Evolutionary conservation across 2,329 filamentous ascomycete species (phyloP).

Genomic region (Knoxdaviesia capensis): DNA sequence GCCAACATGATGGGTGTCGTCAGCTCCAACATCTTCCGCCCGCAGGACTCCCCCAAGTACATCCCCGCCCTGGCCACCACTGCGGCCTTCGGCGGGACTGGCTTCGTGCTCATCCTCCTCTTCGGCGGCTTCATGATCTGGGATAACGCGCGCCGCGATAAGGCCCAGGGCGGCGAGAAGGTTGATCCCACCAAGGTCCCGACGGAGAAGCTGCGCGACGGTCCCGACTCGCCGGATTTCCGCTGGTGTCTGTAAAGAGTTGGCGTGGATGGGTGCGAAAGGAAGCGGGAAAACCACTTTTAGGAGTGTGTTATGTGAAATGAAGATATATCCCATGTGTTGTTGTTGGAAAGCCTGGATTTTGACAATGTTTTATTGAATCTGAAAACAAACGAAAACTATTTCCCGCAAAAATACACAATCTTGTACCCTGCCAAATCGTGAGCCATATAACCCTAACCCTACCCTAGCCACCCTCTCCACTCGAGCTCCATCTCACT

Average conservation of each 20-base stretch:
- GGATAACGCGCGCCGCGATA: conserved; percentile 31
- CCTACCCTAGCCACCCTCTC: too few relatives aligned
- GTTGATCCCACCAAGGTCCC: conserved; percentile 24
- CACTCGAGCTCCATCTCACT: too few relatives aligned
- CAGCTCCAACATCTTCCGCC: conserved; percentile 45
- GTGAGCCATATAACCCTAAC: too few relatives aligned
- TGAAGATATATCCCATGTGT: too few relatives aligned
- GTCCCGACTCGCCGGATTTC: conserved; percentile 24
- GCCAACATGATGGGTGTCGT: conserved; percentile 63
- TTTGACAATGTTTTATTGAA: too few relatives aligned
- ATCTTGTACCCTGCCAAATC: too few relatives aligned
- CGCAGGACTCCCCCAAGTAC: conserved; percentile 45
- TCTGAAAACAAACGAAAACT: too few relatives aligned
- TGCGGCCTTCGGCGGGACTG: conserved; percentile 41
- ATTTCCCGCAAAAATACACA: too few relatives aligned
- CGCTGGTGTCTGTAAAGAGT: conserved; percentile 24
- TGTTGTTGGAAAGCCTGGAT: too few relatives aligned
- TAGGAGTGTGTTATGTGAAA: too few relatives aligned
- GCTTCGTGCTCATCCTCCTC: conserved; percentile 29
- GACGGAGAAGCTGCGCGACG: conserved; percentile 26
- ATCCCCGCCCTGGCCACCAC: conserved; percentile 44
- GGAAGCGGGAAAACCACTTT: too few relatives aligned
- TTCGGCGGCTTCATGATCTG: conserved; percentile 42
- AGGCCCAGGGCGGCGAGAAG: conserved; percentile 24
- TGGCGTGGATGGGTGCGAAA: too few relatives aligned